phyloP scores from a whole-genome alignment of 2,329 filamentous ascomycete genomes.

The Lomentospora prolificans region DNA sequence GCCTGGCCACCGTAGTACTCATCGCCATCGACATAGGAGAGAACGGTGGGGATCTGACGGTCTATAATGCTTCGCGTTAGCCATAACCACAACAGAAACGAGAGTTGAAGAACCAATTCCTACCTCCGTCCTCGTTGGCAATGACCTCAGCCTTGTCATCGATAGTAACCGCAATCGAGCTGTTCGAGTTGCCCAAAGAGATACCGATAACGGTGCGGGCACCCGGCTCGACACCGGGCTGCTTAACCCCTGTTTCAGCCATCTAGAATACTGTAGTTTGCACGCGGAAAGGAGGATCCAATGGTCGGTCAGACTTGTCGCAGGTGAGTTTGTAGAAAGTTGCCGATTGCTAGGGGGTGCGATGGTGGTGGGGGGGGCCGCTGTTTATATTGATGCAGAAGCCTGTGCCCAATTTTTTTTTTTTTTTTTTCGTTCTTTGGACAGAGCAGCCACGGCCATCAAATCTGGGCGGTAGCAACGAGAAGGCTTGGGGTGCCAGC shows the following conservation, averaged over 20 bases:
- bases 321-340: no score
- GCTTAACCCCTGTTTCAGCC: slow-evolving; percentile 24
- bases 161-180: slow-evolving; percentile 85
- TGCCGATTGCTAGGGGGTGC: slow-evolving; percentile 8
- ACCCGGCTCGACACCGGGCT: slow-evolving; percentile 39
- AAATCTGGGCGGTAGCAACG: no score
- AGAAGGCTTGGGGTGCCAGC: not conserved
- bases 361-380: slow-evolving; percentile 14
- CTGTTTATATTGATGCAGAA: slow-evolving; percentile 6
- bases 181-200: slow-evolving; percentile 96
- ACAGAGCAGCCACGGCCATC: not conserved
- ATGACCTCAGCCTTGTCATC: slow-evolving; percentile 97
- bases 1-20: slow-evolving; percentile 95
- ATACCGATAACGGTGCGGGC: slow-evolving; percentile 78
- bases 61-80: slow-evolving; percentile 42
- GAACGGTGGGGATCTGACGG: slow-evolving; percentile 87
- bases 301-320: not conserved
- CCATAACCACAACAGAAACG: not conserved
- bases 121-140: slow-evolving; percentile 95
- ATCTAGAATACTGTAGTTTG: slow-evolving; percentile 8
- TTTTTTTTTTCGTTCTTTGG: not conserved
- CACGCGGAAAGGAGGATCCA: slow-evolving; percentile 10
- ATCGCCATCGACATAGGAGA: slow-evolving; percentile 92
- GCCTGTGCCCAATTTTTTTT: slow-evolving; percentile 7
- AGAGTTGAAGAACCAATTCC: slow-evolving; percentile 20